Evolutionary conservation across 495 filamentous ascomycete genomes (phyloP), one percentile per base, ranked within the genome.

Genomic region (Trichoderma reesei): DNA sequence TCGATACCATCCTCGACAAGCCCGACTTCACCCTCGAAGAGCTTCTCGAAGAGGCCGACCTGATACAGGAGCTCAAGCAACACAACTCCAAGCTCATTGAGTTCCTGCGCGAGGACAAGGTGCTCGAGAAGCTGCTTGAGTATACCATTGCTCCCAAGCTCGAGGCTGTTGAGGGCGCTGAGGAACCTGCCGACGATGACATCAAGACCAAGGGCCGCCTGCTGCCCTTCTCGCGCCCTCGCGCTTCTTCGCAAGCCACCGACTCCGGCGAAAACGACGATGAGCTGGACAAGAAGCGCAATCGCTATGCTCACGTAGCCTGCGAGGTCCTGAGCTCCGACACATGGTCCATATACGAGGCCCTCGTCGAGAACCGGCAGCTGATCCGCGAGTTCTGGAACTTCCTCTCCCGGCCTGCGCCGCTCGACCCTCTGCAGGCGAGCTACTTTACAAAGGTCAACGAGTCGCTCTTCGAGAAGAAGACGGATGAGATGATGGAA

Each of bases 391-490:
- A 87, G 63, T 97, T 98, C 75, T 99, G 94, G 94, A 79, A 86
- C 14, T 99, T 96, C 73, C 72, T 98, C 61, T 89, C 89, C 69
- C 83, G 86, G 26, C 79, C 88, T 5, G 76, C 90, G 20, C 90
- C 92, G 16, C 81, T 99, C 61, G 93, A 98, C 72, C 87, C 92
- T 33, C 79, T 96, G 2, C 92, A 96, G 76, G 94, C 94, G 6
- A 91, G 92, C 67, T 98, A 98, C 68, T 99, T 99, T 72, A 98
- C 94, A 16, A 99, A 98, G 72, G 91, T 99, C 67, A 98, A 97
- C 76, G 94, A 99, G 73, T 87, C 91, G 3, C 76, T 99, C 18
- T 86, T 99, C 63, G 95, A 97, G 74, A 95, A 92, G 75, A 98
- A 98, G 82, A 97, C 95, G 38, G 89, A 92, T 67, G 92, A 96